phyloP scores from a whole-genome alignment of 148 eudicot species.

The Cornus florida region DNA sequence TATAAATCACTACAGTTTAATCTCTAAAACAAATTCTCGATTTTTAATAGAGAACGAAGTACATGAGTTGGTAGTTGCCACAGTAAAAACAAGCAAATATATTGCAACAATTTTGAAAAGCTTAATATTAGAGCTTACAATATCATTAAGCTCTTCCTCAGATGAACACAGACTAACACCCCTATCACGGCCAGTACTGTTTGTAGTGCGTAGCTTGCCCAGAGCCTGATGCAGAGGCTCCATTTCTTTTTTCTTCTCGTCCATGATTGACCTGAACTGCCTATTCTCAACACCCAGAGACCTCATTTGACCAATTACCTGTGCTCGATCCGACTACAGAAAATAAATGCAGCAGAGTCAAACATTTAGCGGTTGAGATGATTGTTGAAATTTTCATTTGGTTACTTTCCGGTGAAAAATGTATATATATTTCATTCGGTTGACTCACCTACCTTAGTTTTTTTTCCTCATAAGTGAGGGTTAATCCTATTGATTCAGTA shows the following conservation, averaged over 20 bases:
- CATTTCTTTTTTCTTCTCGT: conserved; percentile 78
- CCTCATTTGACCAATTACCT: conserved; percentile 41
- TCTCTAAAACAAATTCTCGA: background rate
- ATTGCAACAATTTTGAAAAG: background rate
- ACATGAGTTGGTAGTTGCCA: background rate
- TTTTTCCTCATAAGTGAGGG: background rate
- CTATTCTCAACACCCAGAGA: conserved; percentile 50
- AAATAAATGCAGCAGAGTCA: background rate
- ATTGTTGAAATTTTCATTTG: no score
- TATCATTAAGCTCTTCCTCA: conserved; percentile 76
- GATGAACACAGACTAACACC: conserved; percentile 61
- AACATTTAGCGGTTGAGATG: background rate
- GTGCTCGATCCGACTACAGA: conserved; percentile 51
- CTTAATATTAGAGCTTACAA: conserved; percentile 43
- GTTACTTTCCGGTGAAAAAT: no score
- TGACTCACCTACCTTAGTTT: background rate
- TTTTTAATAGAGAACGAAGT: no score
- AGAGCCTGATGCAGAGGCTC: conserved; percentile 84
- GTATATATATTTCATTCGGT: background rate
- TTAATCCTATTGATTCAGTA: background rate
- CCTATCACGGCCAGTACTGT: conserved; percentile 41
- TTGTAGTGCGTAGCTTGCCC: conserved; percentile 63
- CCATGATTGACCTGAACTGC: conserved; percentile 45
- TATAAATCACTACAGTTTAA: background rate
- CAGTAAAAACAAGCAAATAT: background rate